Percentiles rank a stretch among this genome's conserved stretches.
These are phyloP conservation scores for Entonaema liquescens DNA, from an alignment of 495 filamentous ascomycete genomes.

Conservation along the genomic window DNA sequence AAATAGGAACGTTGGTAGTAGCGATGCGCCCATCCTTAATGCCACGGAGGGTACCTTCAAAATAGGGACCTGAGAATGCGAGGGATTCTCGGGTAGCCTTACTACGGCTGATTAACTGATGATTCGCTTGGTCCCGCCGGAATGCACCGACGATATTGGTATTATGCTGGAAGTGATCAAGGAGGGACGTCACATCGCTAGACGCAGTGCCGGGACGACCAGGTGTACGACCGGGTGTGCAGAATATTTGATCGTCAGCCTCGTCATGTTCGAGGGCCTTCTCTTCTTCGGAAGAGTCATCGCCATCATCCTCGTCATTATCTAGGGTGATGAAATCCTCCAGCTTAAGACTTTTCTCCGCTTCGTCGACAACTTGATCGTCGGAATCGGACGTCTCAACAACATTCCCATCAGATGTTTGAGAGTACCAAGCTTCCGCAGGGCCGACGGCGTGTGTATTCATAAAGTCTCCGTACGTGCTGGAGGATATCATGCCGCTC, in stretches of 20 bases:
- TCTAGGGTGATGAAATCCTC: conserved; percentile 79
- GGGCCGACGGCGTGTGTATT: conserved; percentile 72
- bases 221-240: conserved; percentile 62
- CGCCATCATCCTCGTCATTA: conserved; percentile 43
- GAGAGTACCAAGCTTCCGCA: conserved; percentile 80
- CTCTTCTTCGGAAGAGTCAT: conserved; percentile 62
- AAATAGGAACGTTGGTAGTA: conserved; percentile 64
- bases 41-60: conserved; percentile 58
- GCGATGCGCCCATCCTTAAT: conserved; percentile 65
- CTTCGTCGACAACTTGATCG: conserved; percentile 67
- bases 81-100: conserved; percentile 62
- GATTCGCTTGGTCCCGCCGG: conserved; percentile 78
- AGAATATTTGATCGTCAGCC: conserved; percentile 56
- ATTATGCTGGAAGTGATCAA: conserved; percentile 72
- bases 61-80: conserved; percentile 62
- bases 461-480: conserved; percentile 64
- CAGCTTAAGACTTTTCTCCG: conserved; percentile 70
- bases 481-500: conserved; percentile 66
- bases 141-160: conserved; percentile 78
- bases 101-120: conserved; percentile 71
- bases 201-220: conserved; percentile 60
- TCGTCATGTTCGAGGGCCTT: conserved; percentile 56
- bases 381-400: conserved; percentile 53
- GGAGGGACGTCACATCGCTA: conserved; percentile 59
- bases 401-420: conserved; percentile 62